phyloP scores from a whole-genome alignment of 805 yeast species.

The Candida sphagnicola region DNA sequence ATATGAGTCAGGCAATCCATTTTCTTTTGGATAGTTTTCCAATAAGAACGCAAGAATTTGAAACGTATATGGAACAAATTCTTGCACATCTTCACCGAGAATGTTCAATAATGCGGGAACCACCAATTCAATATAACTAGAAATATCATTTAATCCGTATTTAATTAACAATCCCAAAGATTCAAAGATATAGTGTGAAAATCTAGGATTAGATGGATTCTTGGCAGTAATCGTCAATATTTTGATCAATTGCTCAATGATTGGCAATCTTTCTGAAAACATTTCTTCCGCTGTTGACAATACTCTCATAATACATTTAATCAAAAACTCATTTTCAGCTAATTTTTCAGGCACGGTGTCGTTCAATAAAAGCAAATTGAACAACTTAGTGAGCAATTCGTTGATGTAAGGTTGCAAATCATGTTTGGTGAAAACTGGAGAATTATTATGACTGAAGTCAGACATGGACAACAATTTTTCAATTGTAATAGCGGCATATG shows the following conservation, averaged over 20 bases:
- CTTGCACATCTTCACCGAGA: conserved; percentile 83
- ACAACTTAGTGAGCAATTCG: conserved; percentile 60
- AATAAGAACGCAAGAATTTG: conserved; percentile 82
- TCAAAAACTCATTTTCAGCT: conserved; percentile 91
- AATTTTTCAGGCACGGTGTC: conserved; percentile 76
- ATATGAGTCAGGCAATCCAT: conserved; percentile 60
- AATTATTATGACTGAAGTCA: conserved; percentile 41
- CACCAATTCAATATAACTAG: conserved; percentile 44
- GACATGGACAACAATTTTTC: conserved; percentile 84
- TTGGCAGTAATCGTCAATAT: conserved; percentile 69
- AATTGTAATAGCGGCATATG: conserved; percentile 90
- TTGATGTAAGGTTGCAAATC: conserved; percentile 65
- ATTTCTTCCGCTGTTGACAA: conserved; percentile 68
- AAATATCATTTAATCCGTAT: conserved; percentile 27
- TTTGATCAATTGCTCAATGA: conserved; percentile 61
- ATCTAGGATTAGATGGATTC: conserved; percentile 94
- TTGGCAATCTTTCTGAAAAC: conserved; percentile 42
- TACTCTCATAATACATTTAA: conserved; percentile 85
- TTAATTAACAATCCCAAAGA: conserved; percentile 74
- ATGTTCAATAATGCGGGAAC: conserved; percentile 67
- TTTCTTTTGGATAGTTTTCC: conserved; percentile 49
- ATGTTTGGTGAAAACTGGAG: conserved; percentile 60
- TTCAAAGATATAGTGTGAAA: conserved; percentile 88
- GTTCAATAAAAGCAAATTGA: conserved; percentile 53
- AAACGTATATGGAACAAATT: conserved; percentile 88